Percentiles rank a stretch among this genome's conserved stretches.
Conservation (phyloP, 192 early-diverging fungal genomes). For the Podila epigama region DNA sequence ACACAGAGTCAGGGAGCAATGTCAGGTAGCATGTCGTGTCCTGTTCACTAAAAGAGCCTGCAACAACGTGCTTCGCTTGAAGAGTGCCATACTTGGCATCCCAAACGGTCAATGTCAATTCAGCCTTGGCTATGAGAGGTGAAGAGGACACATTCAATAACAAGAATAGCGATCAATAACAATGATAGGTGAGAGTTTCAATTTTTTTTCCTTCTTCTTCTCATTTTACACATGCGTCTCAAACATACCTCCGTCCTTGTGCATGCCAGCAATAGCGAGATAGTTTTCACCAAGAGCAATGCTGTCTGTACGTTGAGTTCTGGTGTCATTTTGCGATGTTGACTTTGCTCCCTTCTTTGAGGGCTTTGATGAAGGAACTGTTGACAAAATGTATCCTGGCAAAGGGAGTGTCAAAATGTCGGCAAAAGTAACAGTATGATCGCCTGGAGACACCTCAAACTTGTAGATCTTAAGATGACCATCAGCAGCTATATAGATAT, state of each 20-base stretch:
- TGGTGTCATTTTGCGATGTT: constrained; percentile 8
- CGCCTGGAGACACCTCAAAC: constrained; percentile 14
- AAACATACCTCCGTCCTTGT: constrained; percentile 20
- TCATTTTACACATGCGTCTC: constrained; percentile 3
- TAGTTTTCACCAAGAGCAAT: constrained; percentile 53
- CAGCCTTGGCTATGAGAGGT: constrained; percentile 14
- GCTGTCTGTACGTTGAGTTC: constrained; percentile 23
- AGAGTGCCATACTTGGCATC: constrained; percentile 61
- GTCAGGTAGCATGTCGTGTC: constrained; percentile 43
- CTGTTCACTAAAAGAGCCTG: constrained; percentile 13
- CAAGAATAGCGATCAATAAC: not conserved
- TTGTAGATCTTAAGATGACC: constrained; percentile 35
- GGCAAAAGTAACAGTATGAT: constrained; percentile 9
- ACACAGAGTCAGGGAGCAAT: constrained; percentile 49
- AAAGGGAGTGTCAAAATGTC: constrained; percentile 40
- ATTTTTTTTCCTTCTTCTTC: constrained; percentile 1
- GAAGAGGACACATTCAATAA: not conserved
- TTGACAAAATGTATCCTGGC: constrained; percentile 19
- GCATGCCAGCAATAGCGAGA: constrained; percentile 52
- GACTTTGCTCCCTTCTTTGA: constrained; percentile 23
- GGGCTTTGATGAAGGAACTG: constrained; percentile 1
- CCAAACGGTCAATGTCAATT: constrained; percentile 58
- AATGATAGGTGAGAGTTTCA: not conserved
- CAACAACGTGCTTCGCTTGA: constrained; percentile 48
- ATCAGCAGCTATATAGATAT: constrained; percentile 27